A percentile compares a stretch with the other conserved stretches of the same genome.
Conservation (phyloP, 345 rosid species). For the Geranium brycei region DNA sequence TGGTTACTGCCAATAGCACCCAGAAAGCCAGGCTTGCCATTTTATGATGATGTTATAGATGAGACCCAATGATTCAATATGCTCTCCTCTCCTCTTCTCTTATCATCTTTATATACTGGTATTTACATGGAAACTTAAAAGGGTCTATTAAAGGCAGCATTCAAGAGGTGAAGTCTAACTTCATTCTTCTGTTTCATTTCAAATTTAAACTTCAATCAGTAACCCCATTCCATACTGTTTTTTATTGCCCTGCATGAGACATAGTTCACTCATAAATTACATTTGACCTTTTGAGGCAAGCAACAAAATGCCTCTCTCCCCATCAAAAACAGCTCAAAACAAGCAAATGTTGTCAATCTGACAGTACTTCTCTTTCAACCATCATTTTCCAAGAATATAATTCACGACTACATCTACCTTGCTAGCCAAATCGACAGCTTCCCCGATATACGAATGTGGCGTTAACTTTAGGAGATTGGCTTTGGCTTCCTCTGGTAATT, state of each 20-base stretch:
- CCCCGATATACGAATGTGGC: slow-evolving; percentile 70
- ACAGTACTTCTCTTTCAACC: neutral
- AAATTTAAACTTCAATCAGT: no score
- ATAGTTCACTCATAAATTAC: neutral
- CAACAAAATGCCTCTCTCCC: neutral
- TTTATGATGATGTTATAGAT: no score
- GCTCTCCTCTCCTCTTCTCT: no score
- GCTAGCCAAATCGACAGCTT: slow-evolving; percentile 55
- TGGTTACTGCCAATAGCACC: no score
- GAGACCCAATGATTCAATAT: no score
- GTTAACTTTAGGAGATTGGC: slow-evolving; percentile 45
- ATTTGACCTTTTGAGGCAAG: neutral
- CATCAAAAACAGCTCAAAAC: neutral
- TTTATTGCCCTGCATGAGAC: neutral
- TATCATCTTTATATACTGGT: no score
- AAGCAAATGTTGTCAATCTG: neutral
- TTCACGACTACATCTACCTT: slow-evolving; percentile 32
- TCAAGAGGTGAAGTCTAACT: no score
- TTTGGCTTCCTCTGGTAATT: slow-evolving; percentile 63
- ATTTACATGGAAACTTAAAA: no score
- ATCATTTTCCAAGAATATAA: slow-evolving; percentile 13
- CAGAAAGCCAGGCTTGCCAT: no score
- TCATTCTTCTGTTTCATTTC: no score
- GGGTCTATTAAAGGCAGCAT: no score
- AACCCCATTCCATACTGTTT: no score